Evolutionary conservation across 495 filamentous ascomycete species (phyloP).

Genomic region (Clavariopsis aquatica): DNA sequence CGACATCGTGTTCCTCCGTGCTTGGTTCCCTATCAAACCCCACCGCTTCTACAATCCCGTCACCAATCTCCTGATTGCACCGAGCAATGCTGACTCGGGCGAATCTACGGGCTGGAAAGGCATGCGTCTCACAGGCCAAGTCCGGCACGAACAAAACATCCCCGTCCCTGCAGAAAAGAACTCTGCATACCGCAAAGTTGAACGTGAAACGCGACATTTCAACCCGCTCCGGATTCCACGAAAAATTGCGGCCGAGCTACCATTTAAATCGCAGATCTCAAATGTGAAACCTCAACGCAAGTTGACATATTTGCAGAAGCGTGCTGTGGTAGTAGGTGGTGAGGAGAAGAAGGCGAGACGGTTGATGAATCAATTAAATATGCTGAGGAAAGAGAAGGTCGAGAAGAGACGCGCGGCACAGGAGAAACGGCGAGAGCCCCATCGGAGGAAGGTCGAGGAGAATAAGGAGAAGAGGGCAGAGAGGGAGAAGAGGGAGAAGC

Average conservation of each 20-base stretch:
- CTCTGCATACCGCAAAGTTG: slow-evolving; percentile 78
- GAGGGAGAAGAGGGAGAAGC: slow-evolving; percentile 83
- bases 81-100: slow-evolving; percentile 44
- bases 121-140: slow-evolving; percentile 94
- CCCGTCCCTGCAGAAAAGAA: slow-evolving; percentile 76
- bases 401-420: slow-evolving; percentile 79
- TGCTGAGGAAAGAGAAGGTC: slow-evolving; percentile 84
- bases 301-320: slow-evolving; percentile 89
- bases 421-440: slow-evolving; percentile 75
- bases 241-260: slow-evolving; percentile 78
- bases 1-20: slow-evolving; percentile 92
- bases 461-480: slow-evolving; percentile 77
- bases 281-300: slow-evolving; percentile 76
- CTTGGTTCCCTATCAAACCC: slow-evolving; percentile 95
- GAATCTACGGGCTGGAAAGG: slow-evolving; percentile 65
- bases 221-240: slow-evolving; percentile 89
- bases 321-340: slow-evolving; percentile 75
- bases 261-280: slow-evolving; percentile 89
- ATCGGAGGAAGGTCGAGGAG: slow-evolving; percentile 77
- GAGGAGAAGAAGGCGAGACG: slow-evolving; percentile 89
- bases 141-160: slow-evolving; percentile 73
- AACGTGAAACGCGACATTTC: slow-evolving; percentile 80
- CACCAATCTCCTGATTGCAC: slow-evolving; percentile 73
- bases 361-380: slow-evolving; percentile 91
- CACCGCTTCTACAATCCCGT: slow-evolving; percentile 96